These are phyloP conservation scores for Ajuga reptans DNA, from an alignment of 305 asterid genomes.

Conservation along the genomic window DNA sequence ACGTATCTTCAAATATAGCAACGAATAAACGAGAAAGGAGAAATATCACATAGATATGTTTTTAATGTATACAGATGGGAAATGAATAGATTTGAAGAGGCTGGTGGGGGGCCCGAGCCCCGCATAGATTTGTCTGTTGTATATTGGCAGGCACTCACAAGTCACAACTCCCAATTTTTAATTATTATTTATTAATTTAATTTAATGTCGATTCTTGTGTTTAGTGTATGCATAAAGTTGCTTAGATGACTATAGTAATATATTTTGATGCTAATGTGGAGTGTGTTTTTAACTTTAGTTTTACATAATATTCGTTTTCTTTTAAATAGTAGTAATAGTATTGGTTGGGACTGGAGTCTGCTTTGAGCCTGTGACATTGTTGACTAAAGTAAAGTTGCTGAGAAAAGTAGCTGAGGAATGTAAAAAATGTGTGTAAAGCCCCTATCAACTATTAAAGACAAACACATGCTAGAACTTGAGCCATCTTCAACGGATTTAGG, in stretches of 20 bases:
- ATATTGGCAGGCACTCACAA: too few relatives aligned
- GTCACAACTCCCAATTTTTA: background rate
- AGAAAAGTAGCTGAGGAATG: too few relatives aligned
- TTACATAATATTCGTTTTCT: background rate
- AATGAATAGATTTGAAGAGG: background rate
- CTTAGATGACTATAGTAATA: background rate
- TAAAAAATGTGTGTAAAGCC: too few relatives aligned
- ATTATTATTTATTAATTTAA: background rate
- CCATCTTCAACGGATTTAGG: too few relatives aligned
- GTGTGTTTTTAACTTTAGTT: background rate
- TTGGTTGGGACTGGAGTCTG: too few relatives aligned
- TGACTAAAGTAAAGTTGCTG: too few relatives aligned
- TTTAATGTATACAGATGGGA: background rate
- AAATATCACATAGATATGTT: too few relatives aligned
- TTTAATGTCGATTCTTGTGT: background rate
- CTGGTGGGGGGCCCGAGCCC: background rate
- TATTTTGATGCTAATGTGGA: background rate
- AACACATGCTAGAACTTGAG: too few relatives aligned
- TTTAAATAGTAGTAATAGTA: too few relatives aligned
- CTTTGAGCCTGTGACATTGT: too few relatives aligned
- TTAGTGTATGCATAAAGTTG: background rate
- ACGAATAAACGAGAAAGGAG: too few relatives aligned
- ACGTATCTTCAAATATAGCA: too few relatives aligned
- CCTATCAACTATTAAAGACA: background rate
- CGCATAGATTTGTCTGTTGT: constrained; percentile 8